A percentile compares a stretch with the other conserved stretches of the same genome.
Conservation (phyloP, 805 yeast genomes). For the Kluyveromyces dobzhanskii region DNA sequence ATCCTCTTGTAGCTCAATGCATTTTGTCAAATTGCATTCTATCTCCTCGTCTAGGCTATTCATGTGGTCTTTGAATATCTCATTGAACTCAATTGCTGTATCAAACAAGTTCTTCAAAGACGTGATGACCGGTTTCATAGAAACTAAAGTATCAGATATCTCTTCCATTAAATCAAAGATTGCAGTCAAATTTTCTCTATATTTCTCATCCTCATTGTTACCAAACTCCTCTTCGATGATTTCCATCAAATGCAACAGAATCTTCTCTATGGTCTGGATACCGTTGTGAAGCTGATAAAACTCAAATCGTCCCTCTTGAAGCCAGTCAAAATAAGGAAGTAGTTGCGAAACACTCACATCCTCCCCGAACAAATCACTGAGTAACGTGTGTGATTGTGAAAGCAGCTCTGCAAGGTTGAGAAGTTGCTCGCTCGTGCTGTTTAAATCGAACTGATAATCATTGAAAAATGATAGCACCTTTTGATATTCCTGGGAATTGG, state of each 20-base stretch:
- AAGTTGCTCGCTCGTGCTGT: background rate
- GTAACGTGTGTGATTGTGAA: background rate
- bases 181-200: constrained; percentile 5
- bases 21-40: constrained; percentile 28
- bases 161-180: constrained; percentile 28
- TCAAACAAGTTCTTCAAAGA: constrained; percentile 31
- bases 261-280: constrained; percentile 29
- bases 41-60: constrained; percentile 35
- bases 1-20: constrained; percentile 32
- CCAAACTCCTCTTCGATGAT: constrained; percentile 27
- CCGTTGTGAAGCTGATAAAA: constrained; percentile 27
- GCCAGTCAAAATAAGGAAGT: constrained; percentile 22
- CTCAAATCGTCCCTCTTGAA: constrained; percentile 28
- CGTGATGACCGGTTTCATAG: constrained; percentile 22
- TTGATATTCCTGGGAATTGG: background rate
- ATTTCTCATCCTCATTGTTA: constrained; percentile 6
- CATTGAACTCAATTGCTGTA: constrained; percentile 36
- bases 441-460: constrained; percentile 1
- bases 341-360: constrained; percentile 2
- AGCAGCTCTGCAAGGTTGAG: background rate
- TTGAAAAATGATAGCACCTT: background rate
- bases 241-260: constrained; percentile 30
- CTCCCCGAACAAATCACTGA: background rate
- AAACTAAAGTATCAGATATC: constrained; percentile 24
- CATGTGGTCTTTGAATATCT: constrained; percentile 35